Evolutionary conservation across 1,139 yeast species (phyloP).

Genomic region (Suhomyces bribrorum): DNA sequence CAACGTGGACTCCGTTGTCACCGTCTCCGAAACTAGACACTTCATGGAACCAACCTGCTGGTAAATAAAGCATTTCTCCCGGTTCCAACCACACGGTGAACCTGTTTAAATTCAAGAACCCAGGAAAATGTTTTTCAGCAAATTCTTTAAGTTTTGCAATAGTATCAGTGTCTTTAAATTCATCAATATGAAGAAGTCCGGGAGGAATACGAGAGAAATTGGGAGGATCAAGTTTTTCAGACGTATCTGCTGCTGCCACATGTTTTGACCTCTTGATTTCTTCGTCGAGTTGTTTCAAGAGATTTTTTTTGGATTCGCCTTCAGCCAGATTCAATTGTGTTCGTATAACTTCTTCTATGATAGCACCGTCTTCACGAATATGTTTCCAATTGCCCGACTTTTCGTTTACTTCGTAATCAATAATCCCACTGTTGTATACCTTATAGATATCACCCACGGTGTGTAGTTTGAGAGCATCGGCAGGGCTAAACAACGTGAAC

Average conservation of each 20-base stretch:
- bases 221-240: constrained; percentile 55
- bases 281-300: constrained; percentile 11
- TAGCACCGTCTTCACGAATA: constrained; percentile 64
- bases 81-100: constrained; percentile 52
- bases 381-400: constrained; percentile 60
- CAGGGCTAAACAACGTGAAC: constrained; percentile 65
- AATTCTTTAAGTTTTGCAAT: constrained; percentile 30
- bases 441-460: constrained; percentile 60
- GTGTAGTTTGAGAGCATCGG: constrained; percentile 54
- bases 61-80: constrained; percentile 69
- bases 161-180: constrained; percentile 32
- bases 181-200: constrained; percentile 57
- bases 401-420: constrained; percentile 56
- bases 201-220: constrained; percentile 69
- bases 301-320: constrained; percentile 6
- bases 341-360: constrained; percentile 45
- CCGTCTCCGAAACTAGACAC: constrained; percentile 61
- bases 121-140: constrained; percentile 46
- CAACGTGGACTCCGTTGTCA: constrained; percentile 49
- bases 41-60: constrained; percentile 83
- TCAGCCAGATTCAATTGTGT: constrained; percentile 29
- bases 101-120: constrained; percentile 42
- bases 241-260: constrained; percentile 13
- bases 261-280: constrained; percentile 9
- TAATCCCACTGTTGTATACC: constrained; percentile 61